A percentile compares a stretch with the other conserved stretches of the same genome.
Conservation (phyloP, 192 early-diverging fungal species). For the Lobosporangium transversale region DNA sequence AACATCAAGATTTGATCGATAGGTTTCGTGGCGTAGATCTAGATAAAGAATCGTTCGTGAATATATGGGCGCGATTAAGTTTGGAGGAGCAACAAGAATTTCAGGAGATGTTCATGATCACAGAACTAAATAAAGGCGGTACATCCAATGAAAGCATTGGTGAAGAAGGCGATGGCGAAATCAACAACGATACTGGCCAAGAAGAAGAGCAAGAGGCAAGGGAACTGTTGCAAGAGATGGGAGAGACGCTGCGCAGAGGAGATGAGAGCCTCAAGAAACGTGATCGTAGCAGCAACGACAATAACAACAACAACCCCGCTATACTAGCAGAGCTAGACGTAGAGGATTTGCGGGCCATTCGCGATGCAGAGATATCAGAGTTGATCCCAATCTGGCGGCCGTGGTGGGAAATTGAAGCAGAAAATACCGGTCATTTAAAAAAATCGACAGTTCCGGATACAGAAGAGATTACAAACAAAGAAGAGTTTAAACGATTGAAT, state of each 20-base stretch:
- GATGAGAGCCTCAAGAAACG: neutral
- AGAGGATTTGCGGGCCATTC: conserved; percentile 36
- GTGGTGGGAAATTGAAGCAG: conserved; percentile 48
- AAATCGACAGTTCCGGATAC: conserved; percentile 20
- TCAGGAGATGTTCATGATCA: conserved; percentile 49
- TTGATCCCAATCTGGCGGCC: conserved; percentile 37
- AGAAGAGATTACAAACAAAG: conserved; percentile 4
- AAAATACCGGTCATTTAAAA: conserved; percentile 35
- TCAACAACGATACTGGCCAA: neutral
- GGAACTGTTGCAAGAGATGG: conserved; percentile 36
- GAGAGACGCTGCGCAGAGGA: conserved; percentile 23
- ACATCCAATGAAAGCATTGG: neutral
- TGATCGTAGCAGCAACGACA: neutral
- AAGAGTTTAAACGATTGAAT: conserved; percentile 1
- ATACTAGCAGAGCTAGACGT: conserved; percentile 30
- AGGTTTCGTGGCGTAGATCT: conserved; percentile 60
- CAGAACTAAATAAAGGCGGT: conserved; percentile 3
- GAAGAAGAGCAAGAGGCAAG: conserved; percentile 35
- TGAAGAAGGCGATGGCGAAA: neutral
- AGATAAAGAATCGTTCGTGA: conserved; percentile 54
- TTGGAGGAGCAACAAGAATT: conserved; percentile 61
- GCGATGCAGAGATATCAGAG: conserved; percentile 46
- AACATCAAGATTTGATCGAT: conserved; percentile 52
- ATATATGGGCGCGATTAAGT: conserved; percentile 60
- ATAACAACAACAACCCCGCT: neutral